Evolutionary conservation across 169 alveolate species (phyloP), one percentile per base, ranked within the genome.

Genomic region (Plasmodium knowlesi): DNA sequence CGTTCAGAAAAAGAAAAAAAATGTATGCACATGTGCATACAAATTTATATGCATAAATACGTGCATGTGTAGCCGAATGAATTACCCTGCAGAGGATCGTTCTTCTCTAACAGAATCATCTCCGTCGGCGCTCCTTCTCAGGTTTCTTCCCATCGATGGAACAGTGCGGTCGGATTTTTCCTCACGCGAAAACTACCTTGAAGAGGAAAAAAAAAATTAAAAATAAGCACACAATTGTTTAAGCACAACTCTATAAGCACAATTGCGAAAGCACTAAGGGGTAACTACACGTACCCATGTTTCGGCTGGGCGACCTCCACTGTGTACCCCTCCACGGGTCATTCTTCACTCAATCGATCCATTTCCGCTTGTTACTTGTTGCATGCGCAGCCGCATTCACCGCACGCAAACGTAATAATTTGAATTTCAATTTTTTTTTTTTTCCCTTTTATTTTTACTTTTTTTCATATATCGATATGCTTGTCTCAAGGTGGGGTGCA

Each of bases 81-180:
- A 14, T 22, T 50, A 50, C 61, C 19, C 61, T 50, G 61, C 61
- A 50, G 61, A 50, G 61, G 22, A 8, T 50, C 22, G 61, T 22
- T 50, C 8, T 50, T 14, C 61, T 50, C 61, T 50, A 5, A 50
- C 8, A 12, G 22, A 50, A 12, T 50, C 4, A 12, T 50, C 22
- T 50, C 61, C 61, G 61, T 14, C 8, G 61, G 22, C 19, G 22
- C 22, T 50, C 61, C 61, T 50, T 50, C 76, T 14, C 37, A 67
- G 76, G 76, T 67, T 67, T 67, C 76, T 67, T 6, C 76, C 76
- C 30, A 22, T 67, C 76, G 76, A 67, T 22, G 76, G 76, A 67
- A 25, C 30, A 5, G 41, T 37, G 16, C 22, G 8, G 14, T 25
- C 76, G 37, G 76, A 67, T 67, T 67, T 22, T 67, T 67, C 32